Evolutionary conservation across 2,329 filamentous ascomycete species (phyloP).

Genomic region (Aulographum hederae): DNA sequence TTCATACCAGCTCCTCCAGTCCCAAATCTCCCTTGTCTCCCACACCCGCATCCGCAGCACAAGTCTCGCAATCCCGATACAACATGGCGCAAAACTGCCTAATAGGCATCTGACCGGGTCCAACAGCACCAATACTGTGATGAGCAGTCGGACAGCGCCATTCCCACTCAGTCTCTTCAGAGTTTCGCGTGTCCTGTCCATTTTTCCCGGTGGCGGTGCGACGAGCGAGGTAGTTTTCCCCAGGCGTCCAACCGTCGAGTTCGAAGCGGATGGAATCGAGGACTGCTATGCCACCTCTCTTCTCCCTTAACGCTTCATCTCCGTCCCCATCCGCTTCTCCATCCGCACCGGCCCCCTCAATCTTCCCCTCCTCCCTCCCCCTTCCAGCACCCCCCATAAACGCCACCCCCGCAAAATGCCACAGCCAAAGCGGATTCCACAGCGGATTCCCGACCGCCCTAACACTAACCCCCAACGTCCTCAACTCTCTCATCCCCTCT

Average conservation of each 20-base stretch:
- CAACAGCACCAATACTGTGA: background rate
- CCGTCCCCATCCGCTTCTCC: background rate
- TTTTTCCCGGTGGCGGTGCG: background rate
- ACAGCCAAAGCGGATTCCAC: constrained; percentile 6
- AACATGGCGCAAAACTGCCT: background rate
- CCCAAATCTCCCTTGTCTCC: too few species aligned
- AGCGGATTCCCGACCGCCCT: constrained; percentile 4
- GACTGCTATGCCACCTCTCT: background rate
- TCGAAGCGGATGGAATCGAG: background rate
- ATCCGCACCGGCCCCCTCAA: too few species aligned
- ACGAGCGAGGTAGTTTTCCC: background rate
- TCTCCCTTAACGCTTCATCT: background rate
- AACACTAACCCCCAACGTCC: constrained; percentile 1
- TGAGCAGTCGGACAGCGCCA: background rate
- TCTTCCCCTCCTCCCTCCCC: background rate
- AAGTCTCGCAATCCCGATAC: background rate
- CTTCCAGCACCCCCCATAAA: constrained; percentile 3
- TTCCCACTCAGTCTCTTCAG: background rate
- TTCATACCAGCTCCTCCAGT: too few species aligned
- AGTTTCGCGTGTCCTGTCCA: background rate
- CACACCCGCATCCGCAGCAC: too few species aligned
- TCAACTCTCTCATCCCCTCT: constrained; percentile 2
- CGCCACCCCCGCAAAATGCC: constrained; percentile 3
- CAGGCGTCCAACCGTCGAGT: background rate
- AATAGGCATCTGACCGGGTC: background rate